Conservation (phyloP, 805 yeast genomes). For the Jamesozyma lodderae region DNA sequence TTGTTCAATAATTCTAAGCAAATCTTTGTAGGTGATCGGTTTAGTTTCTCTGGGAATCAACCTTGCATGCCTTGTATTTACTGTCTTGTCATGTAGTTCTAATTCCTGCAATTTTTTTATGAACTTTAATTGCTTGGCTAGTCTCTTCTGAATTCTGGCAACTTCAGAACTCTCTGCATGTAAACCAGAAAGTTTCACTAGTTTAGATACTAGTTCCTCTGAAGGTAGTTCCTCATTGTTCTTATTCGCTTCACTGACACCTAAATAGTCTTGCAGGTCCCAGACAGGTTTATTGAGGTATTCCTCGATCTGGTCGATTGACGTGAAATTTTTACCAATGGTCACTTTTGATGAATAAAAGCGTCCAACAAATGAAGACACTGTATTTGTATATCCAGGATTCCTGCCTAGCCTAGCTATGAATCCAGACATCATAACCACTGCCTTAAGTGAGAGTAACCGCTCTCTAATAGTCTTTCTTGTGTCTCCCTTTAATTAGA, state of each 20-base stretch:
- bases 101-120: conserved; percentile 37
- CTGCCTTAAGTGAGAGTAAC: no score
- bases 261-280: conserved; percentile 1
- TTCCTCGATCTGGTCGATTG: background rate
- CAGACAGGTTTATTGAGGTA: conserved; percentile 1
- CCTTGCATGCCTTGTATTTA: conserved; percentile 15
- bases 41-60: conserved; percentile 22
- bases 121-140: conserved; percentile 43
- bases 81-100: conserved; percentile 5
- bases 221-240: conserved; percentile 1
- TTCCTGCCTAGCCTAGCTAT: no score
- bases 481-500: no score
- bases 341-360: background rate
- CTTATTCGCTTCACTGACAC: background rate
- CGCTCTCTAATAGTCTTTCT: no score
- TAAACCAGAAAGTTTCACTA: conserved; percentile 44
- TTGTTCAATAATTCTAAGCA: conserved; percentile 22
- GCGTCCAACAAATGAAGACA: no score
- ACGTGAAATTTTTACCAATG: background rate
- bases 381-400: no score
- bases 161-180: conserved; percentile 26
- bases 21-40: conserved; percentile 27
- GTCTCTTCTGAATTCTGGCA: conserved; percentile 21
- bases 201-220: conserved; percentile 18
- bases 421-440: no score